Conservation (phyloP, 73 alveolate species). For the Paramecium biaurelia region DNA sequence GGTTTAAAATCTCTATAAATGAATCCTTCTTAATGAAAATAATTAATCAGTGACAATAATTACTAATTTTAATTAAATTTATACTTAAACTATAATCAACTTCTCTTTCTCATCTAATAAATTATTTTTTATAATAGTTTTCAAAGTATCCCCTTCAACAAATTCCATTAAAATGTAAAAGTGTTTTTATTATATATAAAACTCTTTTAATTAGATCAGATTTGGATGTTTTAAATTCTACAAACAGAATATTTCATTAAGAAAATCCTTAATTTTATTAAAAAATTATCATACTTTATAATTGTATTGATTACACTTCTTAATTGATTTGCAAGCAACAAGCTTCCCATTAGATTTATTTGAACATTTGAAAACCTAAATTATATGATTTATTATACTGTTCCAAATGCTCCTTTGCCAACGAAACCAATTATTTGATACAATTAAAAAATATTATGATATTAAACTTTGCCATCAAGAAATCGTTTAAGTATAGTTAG, state of each 20-base stretch:
- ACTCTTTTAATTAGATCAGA: background rate
- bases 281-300: background rate
- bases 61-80: background rate
- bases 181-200: background rate
- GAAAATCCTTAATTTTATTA: background rate
- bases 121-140: background rate
- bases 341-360: background rate
- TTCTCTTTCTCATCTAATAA: background rate
- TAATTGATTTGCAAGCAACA: background rate
- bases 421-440: background rate
- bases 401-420: background rate
- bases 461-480: background rate
- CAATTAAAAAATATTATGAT: background rate
- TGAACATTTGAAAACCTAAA: background rate
- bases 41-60: background rate
- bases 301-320: background rate
- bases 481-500: background rate
- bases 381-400: background rate
- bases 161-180: background rate
- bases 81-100: background rate
- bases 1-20: background rate
- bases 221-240: background rate
- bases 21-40: background rate
- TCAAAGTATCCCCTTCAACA: background rate
- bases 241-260: background rate